These are phyloP conservation scores for Hypomyces perniciosus DNA, from an alignment of 2,329 filamentous ascomycete genomes.

Conservation along the genomic window DNA sequence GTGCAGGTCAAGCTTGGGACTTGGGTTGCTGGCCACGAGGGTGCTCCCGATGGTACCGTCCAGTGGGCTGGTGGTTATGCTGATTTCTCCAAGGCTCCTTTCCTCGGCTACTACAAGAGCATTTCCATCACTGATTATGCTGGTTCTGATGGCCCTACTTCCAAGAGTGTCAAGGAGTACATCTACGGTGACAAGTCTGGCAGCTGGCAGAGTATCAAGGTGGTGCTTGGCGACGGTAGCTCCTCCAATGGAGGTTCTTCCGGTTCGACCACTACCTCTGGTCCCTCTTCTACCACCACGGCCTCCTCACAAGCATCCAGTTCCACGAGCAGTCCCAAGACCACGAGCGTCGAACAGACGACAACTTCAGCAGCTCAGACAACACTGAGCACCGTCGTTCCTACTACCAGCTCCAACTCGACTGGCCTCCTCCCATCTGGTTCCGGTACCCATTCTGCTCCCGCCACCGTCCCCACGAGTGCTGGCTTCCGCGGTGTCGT, in stretches of 20 bases:
- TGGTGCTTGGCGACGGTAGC: constrained; percentile 34
- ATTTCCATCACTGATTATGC: constrained; percentile 49
- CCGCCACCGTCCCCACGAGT: constrained; percentile 19
- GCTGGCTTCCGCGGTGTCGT: constrained; percentile 22
- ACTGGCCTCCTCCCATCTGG: constrained; percentile 12
- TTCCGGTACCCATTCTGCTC: constrained; percentile 10
- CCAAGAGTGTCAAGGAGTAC: constrained; percentile 44
- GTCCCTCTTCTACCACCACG: constrained; percentile 12
- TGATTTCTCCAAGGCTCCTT: constrained; percentile 47
- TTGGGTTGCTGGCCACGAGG: constrained; percentile 55
- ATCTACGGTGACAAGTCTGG: constrained; percentile 45
- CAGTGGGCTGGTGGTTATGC: constrained; percentile 61
- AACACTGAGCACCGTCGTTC: constrained; percentile 15
- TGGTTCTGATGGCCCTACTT: constrained; percentile 38
- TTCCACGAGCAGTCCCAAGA: constrained; percentile 9
- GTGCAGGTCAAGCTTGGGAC: constrained; percentile 65
- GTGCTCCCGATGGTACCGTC: constrained; percentile 64
- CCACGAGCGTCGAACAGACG: constrained; percentile 10
- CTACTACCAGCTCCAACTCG: constrained; percentile 14
- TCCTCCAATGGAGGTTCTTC: constrained; percentile 11
- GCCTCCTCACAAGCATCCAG: constrained; percentile 1
- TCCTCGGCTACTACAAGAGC: constrained; percentile 52
- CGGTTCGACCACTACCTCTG: constrained; percentile 5
- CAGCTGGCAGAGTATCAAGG: constrained; percentile 45
- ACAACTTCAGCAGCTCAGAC: constrained; percentile 18